Percentiles rank a stretch among this genome's conserved stretches.
Evolutionary conservation across 177 flowering plant genomes (phyloP).

Genomic region (Telopea speciosissima): DNA sequence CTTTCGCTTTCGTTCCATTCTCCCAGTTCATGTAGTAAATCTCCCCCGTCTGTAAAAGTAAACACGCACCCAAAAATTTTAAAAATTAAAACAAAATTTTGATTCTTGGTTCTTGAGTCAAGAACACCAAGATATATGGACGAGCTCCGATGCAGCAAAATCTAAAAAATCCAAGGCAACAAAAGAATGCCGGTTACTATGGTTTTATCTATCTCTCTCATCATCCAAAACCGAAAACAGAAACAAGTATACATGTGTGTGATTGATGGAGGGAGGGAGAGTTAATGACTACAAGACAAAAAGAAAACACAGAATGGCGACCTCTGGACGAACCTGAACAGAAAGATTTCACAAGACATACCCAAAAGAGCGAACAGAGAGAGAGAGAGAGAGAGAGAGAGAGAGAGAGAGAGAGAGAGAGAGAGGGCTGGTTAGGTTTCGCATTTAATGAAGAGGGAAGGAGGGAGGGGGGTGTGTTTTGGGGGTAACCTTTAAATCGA

Average conservation of each 20-base stretch:
- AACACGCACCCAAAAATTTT: not conserved
- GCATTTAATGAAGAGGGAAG: constrained; percentile 10
- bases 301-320: not conserved
- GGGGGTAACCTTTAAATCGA: constrained; percentile 71
- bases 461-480: no score
- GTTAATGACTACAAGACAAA: constrained; percentile 7
- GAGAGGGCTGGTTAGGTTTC: not conserved
- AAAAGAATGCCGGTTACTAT: not conserved
- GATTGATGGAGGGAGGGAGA: not conserved
- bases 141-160: not conserved
- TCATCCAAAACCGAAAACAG: no score
- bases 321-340: not conserved
- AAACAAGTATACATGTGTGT: no score
- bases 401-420: not conserved
- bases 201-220: no score
- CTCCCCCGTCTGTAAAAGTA: constrained; percentile 68
- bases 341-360: not conserved
- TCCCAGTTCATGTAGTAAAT: constrained; percentile 79
- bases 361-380: not conserved
- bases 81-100: no score
- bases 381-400: no score
- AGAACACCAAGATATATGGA: no score
- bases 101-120: no score
- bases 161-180: not conserved
- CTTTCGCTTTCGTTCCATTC: constrained; percentile 60